Evolutionary conservation across 2,329 filamentous ascomycete species (phyloP).

Genomic region (Graphilbum ipis-grandicollis): DNA sequence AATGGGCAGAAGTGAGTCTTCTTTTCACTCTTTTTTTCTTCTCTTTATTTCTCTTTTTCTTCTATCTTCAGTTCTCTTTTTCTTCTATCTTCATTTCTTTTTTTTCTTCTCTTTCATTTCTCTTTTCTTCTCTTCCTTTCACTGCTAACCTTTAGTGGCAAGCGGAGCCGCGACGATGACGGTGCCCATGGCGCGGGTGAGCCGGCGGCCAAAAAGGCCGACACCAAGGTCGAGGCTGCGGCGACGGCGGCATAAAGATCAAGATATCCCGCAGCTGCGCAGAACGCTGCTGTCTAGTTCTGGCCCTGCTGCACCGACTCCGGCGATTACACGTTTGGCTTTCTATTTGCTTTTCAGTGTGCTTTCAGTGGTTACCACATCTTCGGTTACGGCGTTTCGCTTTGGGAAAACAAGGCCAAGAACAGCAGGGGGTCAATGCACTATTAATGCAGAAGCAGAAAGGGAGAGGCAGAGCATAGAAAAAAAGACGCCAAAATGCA

Average conservation of each 20-base stretch:
- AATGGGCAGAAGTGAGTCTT: conserved; percentile 16
- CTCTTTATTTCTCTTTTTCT: too few relatives aligned
- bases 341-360: too few relatives aligned
- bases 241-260: background rate
- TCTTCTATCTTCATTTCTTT: background rate
- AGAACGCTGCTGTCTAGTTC: too few relatives aligned
- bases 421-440: background rate
- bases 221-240: conserved; percentile 25
- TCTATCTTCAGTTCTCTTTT: background rate
- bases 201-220: conserved; percentile 44
- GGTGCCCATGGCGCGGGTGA: conserved; percentile 15
- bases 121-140: background rate
- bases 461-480: background rate
- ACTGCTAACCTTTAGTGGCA: conserved; percentile 26
- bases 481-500: background rate
- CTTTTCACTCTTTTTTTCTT: too few relatives aligned
- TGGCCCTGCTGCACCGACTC: too few relatives aligned
- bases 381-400: background rate
- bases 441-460: too few relatives aligned
- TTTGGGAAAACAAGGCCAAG: background rate
- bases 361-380: background rate
- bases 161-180: conserved; percentile 35
- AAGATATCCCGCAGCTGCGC: too few relatives aligned
- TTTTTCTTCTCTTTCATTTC: background rate
- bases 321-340: too few relatives aligned